A percentile compares a stretch with the other conserved stretches of the same genome.
Evolutionary conservation across 768 basidiomycete species (phyloP).

Genomic region (Russula earlei): DNA sequence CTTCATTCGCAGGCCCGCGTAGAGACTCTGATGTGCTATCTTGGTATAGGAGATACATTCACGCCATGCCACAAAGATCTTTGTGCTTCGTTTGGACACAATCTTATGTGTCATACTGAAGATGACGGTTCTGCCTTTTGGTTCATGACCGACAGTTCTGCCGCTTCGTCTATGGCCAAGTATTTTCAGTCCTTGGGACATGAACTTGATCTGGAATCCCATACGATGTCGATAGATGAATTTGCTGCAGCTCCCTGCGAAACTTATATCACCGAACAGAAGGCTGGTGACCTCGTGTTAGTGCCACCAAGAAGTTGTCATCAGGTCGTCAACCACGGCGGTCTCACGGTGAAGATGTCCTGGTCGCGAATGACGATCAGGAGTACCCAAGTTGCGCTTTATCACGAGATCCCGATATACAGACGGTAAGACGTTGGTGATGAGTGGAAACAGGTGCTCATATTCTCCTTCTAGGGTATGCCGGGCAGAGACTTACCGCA

Average conservation of each 20-base stretch:
- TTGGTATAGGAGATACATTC: constrained; percentile 74
- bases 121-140: constrained; percentile 65
- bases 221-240: constrained; percentile 53
- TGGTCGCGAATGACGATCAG: constrained; percentile 79
- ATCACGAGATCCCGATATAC: constrained; percentile 72
- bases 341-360: constrained; percentile 73
- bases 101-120: constrained; percentile 79
- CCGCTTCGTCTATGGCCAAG: constrained; percentile 41
- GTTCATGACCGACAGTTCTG: constrained; percentile 72
- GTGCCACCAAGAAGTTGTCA: constrained; percentile 77
- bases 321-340: constrained; percentile 75
- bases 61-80: constrained; percentile 82
- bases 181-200: constrained; percentile 50
- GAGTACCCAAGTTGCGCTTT: constrained; percentile 49
- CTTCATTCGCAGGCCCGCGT: constrained; percentile 28
- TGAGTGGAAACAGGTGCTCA: background rate
- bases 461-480: constrained; percentile 50
- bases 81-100: constrained; percentile 78
- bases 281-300: constrained; percentile 66
- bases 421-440: constrained; percentile 42
- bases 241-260: constrained; percentile 56
- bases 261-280: constrained; percentile 65
- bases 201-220: constrained; percentile 67
- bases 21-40: constrained; percentile 79
- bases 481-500: constrained; percentile 64